Evolutionary conservation across 1,139 yeast species (phyloP), one percentile per base, ranked within the genome.

Genomic region (Pichia sp.): DNA sequence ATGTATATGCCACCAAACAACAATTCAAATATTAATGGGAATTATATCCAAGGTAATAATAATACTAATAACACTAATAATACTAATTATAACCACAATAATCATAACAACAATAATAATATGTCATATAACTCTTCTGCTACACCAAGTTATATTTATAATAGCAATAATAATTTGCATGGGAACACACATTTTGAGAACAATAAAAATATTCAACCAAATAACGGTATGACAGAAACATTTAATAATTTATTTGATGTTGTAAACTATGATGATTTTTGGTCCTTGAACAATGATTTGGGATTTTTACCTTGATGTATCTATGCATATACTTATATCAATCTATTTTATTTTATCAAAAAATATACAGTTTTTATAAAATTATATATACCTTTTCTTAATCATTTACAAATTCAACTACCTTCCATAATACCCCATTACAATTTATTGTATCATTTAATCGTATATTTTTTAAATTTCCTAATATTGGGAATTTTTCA

Each of bases 261-360:
- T 29, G 51, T 48, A 1, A 43, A 45, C 12, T 45, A 42, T 26
- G 51, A 71, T 44, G 74, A 70, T 39, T 65, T 70, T 39, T 71
- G 75, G 74, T 62, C 63, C 6, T 64, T 63, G 22, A 65, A 65
- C 39, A 71, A 67, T 46, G 73, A 70, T 49, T 68, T 69, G 49
- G 74, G 73, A 6, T 70, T 70, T 48, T 50, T 69, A 31, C 67
- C 73, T 3, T 68, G 12, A 16, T 20, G 9, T 22, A 31, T n/a
- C n/a, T n/a, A 12, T 20, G 34, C 25, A 31, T 11, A 36, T 31
- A 25, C 3, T 2, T 22, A 33, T 20, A 35, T 10, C 16, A 16
- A 16, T 16, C 16, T 16, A 16, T 16, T 16, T 16, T 16, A 16
- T 16, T 16, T 16, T 16, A 16, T 16, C 16, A 49, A 16, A 16